phyloP scores from a whole-genome alignment of 176 grass and related monocot species.

The Lolium rigidum region DNA sequence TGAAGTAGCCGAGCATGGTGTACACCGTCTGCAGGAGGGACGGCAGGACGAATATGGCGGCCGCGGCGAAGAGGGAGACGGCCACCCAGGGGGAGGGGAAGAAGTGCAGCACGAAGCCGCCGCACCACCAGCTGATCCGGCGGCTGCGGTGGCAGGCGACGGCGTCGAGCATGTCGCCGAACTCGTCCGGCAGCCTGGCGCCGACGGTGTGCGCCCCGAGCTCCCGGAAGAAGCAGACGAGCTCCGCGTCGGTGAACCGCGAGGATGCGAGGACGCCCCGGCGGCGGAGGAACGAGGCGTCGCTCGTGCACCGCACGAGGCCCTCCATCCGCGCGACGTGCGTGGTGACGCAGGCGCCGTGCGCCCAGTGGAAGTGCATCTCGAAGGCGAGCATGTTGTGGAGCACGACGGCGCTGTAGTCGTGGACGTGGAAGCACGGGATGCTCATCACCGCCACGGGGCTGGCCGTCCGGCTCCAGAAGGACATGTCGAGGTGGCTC shows the following conservation, averaged over 20 bases:
- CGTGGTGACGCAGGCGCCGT: constrained; percentile 39
- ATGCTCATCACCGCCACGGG: constrained; percentile 49
- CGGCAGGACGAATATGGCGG: constrained; percentile 44
- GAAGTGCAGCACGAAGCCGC: constrained; percentile 49
- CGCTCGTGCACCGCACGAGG: neutral
- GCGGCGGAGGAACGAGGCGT: constrained; percentile 52
- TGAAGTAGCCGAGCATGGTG: constrained; percentile 44
- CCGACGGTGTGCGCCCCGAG: constrained; percentile 44
- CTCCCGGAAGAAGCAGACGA: constrained; percentile 45
- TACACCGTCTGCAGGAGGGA: constrained; percentile 57
- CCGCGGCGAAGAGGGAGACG: constrained; percentile 41
- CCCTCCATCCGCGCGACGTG: constrained; percentile 26
- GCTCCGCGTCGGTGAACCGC: constrained; percentile 33
- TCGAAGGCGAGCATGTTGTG: constrained; percentile 56
- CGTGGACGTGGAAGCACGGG: constrained; percentile 44
- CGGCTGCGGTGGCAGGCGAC: constrained; percentile 25
- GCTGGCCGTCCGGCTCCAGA: constrained; percentile 38
- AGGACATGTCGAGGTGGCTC: constrained; percentile 47
- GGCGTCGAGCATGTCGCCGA: constrained; percentile 6
- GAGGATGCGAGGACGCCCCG: constrained; percentile 34
- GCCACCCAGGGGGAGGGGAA: constrained; percentile 63
- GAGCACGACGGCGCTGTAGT: constrained; percentile 47
- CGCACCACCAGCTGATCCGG: constrained; percentile 34
- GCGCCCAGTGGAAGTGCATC: constrained; percentile 45
- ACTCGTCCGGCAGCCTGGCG: constrained; percentile 40